These are phyloP conservation scores for Salix purpurea DNA, from an alignment of 345 rosid genomes.

Conservation along the genomic window DNA sequence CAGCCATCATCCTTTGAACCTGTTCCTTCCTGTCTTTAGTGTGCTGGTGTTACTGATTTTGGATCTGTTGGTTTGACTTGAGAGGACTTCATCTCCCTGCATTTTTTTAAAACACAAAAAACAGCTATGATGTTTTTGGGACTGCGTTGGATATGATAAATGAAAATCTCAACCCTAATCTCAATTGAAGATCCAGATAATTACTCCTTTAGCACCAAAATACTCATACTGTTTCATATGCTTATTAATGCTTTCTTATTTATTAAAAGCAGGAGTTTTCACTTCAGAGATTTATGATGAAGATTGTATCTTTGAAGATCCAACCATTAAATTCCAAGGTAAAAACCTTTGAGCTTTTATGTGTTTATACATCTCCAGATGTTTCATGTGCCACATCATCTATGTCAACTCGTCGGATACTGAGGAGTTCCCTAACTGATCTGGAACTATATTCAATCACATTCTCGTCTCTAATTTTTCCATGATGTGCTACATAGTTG, in stretches of 20 bases:
- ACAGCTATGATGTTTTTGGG: background rate
- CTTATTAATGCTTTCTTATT: background rate
- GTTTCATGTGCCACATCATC: background rate
- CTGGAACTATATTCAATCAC: too few relatives aligned
- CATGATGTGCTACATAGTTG: background rate
- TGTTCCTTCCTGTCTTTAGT: too few relatives aligned
- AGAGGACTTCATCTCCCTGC: too few relatives aligned
- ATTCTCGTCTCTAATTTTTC: too few relatives aligned
- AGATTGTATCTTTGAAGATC: conserved; percentile 87
- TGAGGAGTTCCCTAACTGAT: too few relatives aligned
- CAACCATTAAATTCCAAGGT: conserved; percentile 84
- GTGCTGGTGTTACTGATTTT: too few relatives aligned
- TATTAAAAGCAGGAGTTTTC: conserved; percentile 51
- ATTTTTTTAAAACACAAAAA: too few relatives aligned
- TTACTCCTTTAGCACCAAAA: too few relatives aligned
- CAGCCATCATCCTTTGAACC: too few relatives aligned
- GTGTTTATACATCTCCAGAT: background rate
- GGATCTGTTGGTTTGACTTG: too few relatives aligned
- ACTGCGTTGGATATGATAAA: background rate
- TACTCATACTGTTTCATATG: background rate
- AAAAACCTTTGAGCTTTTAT: conserved; percentile 1
- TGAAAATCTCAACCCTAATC: background rate
- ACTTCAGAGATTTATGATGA: conserved; percentile 54
- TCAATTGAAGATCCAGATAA: too few relatives aligned
- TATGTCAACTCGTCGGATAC: background rate